These are phyloP conservation scores for Saccharomyces cerevisiae DNA, from an alignment of 805 yeast species.

Conservation along the genomic window DNA sequence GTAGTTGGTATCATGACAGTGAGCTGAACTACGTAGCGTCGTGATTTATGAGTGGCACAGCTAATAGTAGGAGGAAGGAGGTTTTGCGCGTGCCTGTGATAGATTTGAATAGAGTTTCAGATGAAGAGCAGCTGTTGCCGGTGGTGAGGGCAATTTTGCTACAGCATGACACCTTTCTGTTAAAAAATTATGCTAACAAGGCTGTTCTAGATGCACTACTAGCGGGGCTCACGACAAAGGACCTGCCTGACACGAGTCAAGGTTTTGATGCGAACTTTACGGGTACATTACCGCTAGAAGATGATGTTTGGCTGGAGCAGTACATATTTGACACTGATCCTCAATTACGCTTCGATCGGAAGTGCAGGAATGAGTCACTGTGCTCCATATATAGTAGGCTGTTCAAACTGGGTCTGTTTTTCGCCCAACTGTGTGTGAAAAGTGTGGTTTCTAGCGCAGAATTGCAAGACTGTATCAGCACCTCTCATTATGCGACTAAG, in stretches of 20 bases:
- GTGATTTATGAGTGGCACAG: neutral
- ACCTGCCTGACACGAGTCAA: slow-evolving; percentile 8
- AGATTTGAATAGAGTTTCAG: slow-evolving; percentile 20
- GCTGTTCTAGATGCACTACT: slow-evolving; percentile 12
- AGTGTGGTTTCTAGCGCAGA: slow-evolving; percentile 7
- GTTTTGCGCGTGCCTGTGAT: slow-evolving; percentile 12
- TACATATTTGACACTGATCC: slow-evolving; percentile 19
- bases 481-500: slow-evolving; percentile 9
- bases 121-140: slow-evolving; percentile 21
- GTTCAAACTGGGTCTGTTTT: slow-evolving; percentile 18
- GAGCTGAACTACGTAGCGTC: neutral
- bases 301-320: slow-evolving; percentile 20
- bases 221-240: slow-evolving; percentile 2
- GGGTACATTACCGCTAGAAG: slow-evolving; percentile 14
- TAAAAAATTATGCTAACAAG: slow-evolving; percentile 27
- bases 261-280: slow-evolving; percentile 26
- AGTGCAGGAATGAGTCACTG: slow-evolving; percentile 9
- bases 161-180: slow-evolving; percentile 20
- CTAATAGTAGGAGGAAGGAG: neutral
- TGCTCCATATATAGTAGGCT: slow-evolving; percentile 14
- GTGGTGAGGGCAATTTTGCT: slow-evolving; percentile 16
- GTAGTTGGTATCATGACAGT: neutral
- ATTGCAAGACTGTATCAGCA: slow-evolving; percentile 1
- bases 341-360: slow-evolving; percentile 11
- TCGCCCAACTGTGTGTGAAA: slow-evolving; percentile 16